Base-by-base conservation (phyloP, 2,329 filamentous ascomycete genomes). In the Cercospora brassicicola region DNA sequence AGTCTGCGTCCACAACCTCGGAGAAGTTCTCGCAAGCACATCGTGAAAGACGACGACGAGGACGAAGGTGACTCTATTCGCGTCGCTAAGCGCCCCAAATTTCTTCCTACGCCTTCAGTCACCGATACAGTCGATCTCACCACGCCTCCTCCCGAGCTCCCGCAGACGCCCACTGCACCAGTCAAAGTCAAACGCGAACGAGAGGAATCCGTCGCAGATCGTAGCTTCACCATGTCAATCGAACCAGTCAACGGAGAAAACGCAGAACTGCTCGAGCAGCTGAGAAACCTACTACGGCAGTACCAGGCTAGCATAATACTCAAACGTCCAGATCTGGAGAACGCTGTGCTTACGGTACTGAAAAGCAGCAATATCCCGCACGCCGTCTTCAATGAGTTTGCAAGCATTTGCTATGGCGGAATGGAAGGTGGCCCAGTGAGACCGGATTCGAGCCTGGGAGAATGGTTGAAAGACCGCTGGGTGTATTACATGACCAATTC, bases 21-120 rank as follows among this genome's bases (percentile, higher is more conserved):
- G n/a, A 62, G 59, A 62, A 62, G 45, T 18, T 61, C 59, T 51
- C 59, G 30, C 26, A 59, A 59, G 56, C 56, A n/a, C 30, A 33
- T 59, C 56, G 33, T 39, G 13, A 20, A 11, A 31, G 56, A 59
- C 33, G 26, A 59, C 30, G 56, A 59, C 26, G 55, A 59, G 18
- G 55, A 59, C 18, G 55, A 18, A 20, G 8, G 9, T 18, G 42
- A 48, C 4, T 20, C 42, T 3, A 48, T 48, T 48, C 42, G n/a
- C n/a, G 18, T 48, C 18, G 42, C 42, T 48, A 48, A 48, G 42
- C 42, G 42, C 18, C n/a, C 8, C 3, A 48, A 20, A 48, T 18
- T 18, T 18, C 42, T 11, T 48, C 42, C 42, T 20, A 48, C 42
- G 42, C 42, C 42, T 20, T 20, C 42, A 48, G 8, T 20, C 3